These are phyloP conservation scores for Stephania japonica DNA, from an alignment of 164 flowering plant species.

Conservation along the genomic window DNA sequence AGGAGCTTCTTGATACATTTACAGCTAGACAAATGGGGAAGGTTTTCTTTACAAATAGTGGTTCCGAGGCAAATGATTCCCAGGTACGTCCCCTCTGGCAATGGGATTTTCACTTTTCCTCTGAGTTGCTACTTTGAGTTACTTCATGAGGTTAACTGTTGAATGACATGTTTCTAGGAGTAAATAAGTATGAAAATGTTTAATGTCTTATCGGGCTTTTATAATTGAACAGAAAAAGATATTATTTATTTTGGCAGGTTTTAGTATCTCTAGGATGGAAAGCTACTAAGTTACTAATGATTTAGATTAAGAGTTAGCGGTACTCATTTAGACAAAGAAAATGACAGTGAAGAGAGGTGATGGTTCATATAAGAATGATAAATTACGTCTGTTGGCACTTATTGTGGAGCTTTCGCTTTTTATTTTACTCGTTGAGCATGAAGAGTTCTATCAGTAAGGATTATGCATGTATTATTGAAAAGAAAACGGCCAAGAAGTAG, in stretches of 20 bases:
- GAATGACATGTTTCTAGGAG: neutral
- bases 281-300: neutral
- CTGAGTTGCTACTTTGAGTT: neutral
- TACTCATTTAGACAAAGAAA: neutral
- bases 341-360: neutral
- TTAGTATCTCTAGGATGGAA: neutral
- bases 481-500: too few relatives aligned
- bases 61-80: slow-evolving; percentile 96
- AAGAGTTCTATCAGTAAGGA: neutral
- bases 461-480: neutral
- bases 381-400: too few relatives aligned
- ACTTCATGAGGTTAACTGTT: neutral
- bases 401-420: neutral
- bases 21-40: slow-evolving; percentile 86
- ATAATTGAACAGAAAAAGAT: neutral
- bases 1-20: slow-evolving; percentile 62
- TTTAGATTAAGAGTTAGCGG: neutral
- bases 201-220: neutral
- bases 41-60: slow-evolving; percentile 88
- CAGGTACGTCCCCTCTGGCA: slow-evolving; percentile 42
- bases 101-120: neutral
- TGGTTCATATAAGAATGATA: too few relatives aligned
- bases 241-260: neutral
- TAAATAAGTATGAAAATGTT: neutral
- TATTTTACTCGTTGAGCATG: neutral